Conservation (phyloP, 2,329 filamentous ascomycete species). For the Shiraia bambusicola region DNA sequence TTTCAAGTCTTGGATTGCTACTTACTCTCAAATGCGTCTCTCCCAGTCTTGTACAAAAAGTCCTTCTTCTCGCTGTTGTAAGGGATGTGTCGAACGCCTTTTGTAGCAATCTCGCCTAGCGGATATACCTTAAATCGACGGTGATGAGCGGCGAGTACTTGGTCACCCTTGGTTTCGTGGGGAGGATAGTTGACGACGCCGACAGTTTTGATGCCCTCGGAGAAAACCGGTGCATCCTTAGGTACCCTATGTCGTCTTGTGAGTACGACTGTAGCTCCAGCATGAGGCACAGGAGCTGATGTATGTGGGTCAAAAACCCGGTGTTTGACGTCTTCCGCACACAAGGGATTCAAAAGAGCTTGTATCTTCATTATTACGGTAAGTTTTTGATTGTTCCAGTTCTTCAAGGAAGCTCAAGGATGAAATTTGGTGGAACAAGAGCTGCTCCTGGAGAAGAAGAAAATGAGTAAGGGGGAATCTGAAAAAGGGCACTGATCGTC, state of each 20-base stretch:
- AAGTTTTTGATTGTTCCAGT: constrained; percentile 16
- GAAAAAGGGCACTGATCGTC: constrained; percentile 19
- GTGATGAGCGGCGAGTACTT: constrained; percentile 59
- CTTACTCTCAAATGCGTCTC: constrained; percentile 85
- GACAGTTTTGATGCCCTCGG: constrained; percentile 59
- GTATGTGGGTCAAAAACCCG: constrained; percentile 15
- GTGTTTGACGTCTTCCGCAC: constrained; percentile 17
- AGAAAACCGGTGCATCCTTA: constrained; percentile 66
- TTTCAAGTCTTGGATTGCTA: not conserved
- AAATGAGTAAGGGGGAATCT: constrained; percentile 21
- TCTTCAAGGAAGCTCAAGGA: constrained; percentile 6
- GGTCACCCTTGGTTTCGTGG: constrained; percentile 62
- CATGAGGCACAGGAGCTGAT: constrained; percentile 10
- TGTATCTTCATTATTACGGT: constrained; percentile 43
- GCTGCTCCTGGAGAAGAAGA: constrained; percentile 12
- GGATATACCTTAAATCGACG: constrained; percentile 66
- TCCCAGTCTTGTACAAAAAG: constrained; percentile 81
- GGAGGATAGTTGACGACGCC: constrained; percentile 74
- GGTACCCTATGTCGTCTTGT: constrained; percentile 57
- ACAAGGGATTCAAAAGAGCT: constrained; percentile 44
- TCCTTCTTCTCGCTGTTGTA: constrained; percentile 94
- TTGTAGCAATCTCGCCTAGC: constrained; percentile 57
- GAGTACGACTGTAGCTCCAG: constrained; percentile 5
- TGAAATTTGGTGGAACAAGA: constrained; percentile 16
- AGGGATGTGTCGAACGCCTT: constrained; percentile 68